These are phyloP conservation scores for Nicotiana noctiflora DNA, from an alignment of 257 asterid genomes.

Conservation along the genomic window DNA sequence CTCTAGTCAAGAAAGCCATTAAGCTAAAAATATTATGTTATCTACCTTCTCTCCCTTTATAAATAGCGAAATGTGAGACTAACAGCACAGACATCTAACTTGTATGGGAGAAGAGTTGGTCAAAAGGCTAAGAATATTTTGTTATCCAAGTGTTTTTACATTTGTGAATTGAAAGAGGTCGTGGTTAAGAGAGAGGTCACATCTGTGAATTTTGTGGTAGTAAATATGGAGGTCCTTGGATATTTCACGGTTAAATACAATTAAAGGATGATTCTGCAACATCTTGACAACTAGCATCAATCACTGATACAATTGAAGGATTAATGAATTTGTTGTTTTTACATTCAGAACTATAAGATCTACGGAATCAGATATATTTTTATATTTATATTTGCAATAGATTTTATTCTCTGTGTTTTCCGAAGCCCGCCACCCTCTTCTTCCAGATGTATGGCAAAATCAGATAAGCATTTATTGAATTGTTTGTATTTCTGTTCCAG, in stretches of 20 bases:
- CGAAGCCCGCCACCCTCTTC: background rate
- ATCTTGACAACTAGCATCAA: background rate
- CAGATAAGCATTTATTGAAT: background rate
- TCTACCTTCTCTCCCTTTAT: background rate
- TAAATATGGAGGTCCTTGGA: background rate
- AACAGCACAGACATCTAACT: background rate
- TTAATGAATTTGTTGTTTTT: no score
- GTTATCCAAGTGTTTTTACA: background rate
- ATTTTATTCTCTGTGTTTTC: background rate
- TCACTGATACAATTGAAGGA: background rate
- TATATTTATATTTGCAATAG: background rate
- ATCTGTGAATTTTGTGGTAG: background rate
- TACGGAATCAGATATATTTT: background rate
- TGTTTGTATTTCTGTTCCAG: conserved; percentile 36
- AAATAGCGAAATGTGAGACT: background rate
- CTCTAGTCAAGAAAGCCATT: background rate
- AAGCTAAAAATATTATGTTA: background rate
- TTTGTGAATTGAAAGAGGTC: no score
- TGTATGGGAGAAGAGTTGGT: background rate
- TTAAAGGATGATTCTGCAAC: background rate
- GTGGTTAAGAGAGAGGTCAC: background rate
- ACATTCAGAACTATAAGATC: background rate
- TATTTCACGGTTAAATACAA: background rate
- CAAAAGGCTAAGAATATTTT: background rate
- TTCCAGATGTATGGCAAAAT: background rate